Evolutionary conservation across 2,329 filamentous ascomycete genomes (phyloP), one percentile per base, ranked within the genome.

Genomic region (Phyllosticta paracitricarpa): DNA sequence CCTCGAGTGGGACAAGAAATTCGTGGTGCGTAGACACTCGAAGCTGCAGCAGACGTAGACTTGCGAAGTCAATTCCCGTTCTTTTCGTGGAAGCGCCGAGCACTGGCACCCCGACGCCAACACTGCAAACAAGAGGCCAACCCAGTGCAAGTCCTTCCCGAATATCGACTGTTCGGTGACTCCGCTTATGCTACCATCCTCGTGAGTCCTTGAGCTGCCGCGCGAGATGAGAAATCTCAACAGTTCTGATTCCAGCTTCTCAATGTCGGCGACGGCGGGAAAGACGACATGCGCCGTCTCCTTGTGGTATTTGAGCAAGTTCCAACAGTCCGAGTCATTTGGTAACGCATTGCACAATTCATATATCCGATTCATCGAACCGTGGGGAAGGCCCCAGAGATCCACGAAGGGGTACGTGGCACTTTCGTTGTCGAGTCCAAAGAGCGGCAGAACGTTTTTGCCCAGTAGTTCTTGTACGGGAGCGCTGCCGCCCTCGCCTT

Each of bases 11-110:
- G 84, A 85, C 7, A 86, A 68, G 68, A 85, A 86, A 65, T 86
- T 86, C 25, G 81, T 84, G 71, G 85, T 83, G 19, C 84, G 81
- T 26, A 86, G 75, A 66, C 83, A 85, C 68, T 86, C 84, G 64
- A 86, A 85, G 56, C 82, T 83, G 70, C 84, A 86, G 71, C 84
- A 86, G 4, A 85, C 78, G 69, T 85, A 86, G 30, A 86, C 84
- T 67, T 85, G 83, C 9, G 84, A 86, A 6, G 83, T 85, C 65
- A 86, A 70, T 66, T 86, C 83, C 64, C 83, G 72, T 67, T 86
- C 82, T 67, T 84, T 84, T 26, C 81, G 77, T 2, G 80, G 78
- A 56, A 84, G 70, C 48, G 79, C 78, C 8, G 82, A 84, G 30
- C 80, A 85, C 68, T 86, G 83, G 61, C 82, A 83, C 22, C 84